Evolutionary conservation across 2,329 filamentous ascomycete genomes (phyloP), one percentile per base, ranked within the genome.

Genomic region (Penicillium fuscoglaucum): DNA sequence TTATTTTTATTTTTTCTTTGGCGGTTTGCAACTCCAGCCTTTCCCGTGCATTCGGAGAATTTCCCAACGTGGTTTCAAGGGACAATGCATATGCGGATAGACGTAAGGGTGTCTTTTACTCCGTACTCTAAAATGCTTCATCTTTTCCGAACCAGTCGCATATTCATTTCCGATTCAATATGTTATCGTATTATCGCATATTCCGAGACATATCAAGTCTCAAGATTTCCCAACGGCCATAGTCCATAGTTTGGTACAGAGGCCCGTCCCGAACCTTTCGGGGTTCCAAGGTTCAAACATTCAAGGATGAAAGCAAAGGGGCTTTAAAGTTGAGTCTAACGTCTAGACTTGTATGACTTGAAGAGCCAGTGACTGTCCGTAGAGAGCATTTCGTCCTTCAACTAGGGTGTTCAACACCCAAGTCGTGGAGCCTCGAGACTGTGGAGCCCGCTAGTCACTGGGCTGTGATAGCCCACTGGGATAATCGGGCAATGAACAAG

Each of bases 231-330:
- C 47, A 52, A 52, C 62, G 62, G 55, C 35, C 59, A 60, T 60
- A 66, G 65, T 65, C 60, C 62, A 59, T 57, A 57, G 67, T 68
- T 61, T 69, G 68, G 65, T 67, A 61, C 62, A 54, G 67, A 68
- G 66, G 70, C 65, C 69, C 67, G 69, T 63, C 64, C 68, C 68
- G 69, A 64, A 49, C 60, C 65, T 57, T 60, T 61, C 31, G 33
- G 13, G 7, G n/a, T 15, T 46, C 15, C 29, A 48, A 48, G 19
- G 28, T 47, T 35, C 24, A 15, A 33, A 15, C 31, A 33, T 33
- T 13, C 24, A 45, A n/a, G 26, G 19, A 29, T 33, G 31, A 35
- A 35, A 48, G 13, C 9, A 8, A 19, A 33, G 31, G 19, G 12
- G 6, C 33, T 40, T 28, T 48, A 40, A 40, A 15, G 28, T 40